These are phyloP conservation scores for Rhodotorula sp. DNA, from an alignment of 1,284 basidiomycete species.

Conservation along the genomic window DNA sequence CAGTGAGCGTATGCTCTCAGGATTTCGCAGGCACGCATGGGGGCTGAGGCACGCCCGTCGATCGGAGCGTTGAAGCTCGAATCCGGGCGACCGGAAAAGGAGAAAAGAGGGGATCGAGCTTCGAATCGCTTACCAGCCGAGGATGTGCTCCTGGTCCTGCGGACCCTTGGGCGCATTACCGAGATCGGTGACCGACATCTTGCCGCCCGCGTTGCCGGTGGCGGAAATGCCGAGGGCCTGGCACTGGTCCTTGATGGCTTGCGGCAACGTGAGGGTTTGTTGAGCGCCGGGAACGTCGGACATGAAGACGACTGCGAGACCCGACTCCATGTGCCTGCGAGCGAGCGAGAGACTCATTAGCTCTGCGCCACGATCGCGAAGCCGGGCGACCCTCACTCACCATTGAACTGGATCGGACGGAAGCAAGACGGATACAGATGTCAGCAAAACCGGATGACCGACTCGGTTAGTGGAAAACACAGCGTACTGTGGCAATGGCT, in stretches of 20 bases:
- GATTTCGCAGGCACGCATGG: no score
- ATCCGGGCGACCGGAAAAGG: no score
- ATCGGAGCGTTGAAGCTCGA: no score
- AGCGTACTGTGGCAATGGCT: constrained; percentile 29
- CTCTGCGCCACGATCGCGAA: background rate
- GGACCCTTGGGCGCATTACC: constrained; percentile 54
- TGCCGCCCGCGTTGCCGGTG: constrained; percentile 77
- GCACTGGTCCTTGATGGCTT: constrained; percentile 68
- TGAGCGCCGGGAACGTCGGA: constrained; percentile 69
- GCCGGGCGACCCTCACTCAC: background rate
- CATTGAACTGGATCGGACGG: constrained; percentile 3
- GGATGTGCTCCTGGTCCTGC: constrained; percentile 27
- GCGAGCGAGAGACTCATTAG: background rate
- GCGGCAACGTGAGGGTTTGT: constrained; percentile 55
- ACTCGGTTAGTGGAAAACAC: background rate
- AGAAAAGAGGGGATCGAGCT: background rate
- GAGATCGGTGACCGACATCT: constrained; percentile 62
- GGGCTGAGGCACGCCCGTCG: no score
- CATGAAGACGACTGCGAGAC: constrained; percentile 67
- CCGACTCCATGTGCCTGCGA: constrained; percentile 39
- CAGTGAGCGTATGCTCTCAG: no score
- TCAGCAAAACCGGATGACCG: background rate
- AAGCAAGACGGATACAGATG: background rate
- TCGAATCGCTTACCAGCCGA: background rate
- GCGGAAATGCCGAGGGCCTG: constrained; percentile 58